A percentile compares a stretch with the other conserved stretches of the same genome.
phyloP scores from a whole-genome alignment of 768 basidiomycete genomes.

The Thelephora ganbajun region DNA sequence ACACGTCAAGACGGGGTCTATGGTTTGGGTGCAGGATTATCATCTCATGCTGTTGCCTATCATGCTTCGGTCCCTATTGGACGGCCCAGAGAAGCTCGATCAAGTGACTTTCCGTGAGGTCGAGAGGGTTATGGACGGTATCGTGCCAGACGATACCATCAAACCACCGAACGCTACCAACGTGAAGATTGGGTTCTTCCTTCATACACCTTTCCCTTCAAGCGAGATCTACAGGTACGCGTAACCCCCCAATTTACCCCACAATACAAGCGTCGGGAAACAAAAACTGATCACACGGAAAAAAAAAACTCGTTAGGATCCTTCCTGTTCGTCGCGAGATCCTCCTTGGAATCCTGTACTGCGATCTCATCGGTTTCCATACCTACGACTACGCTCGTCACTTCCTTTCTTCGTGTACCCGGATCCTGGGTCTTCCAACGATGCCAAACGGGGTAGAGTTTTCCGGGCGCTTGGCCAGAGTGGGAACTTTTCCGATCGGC shows the following conservation, averaged over 20 bases:
- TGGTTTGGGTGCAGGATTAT: slow-evolving; percentile 99
- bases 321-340: slow-evolving; percentile 96
- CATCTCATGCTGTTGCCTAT: slow-evolving; percentile 96
- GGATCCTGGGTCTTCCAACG: slow-evolving; percentile 86
- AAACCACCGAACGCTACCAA: slow-evolving; percentile 32
- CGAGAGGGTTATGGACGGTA: slow-evolving; percentile 57
- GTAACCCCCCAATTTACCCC: not conserved
- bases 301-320: slow-evolving; percentile 71
- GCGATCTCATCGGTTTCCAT: slow-evolving; percentile 97
- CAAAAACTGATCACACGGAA: too few species aligned
- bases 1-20: slow-evolving; percentile 72
- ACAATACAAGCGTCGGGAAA: not conserved
- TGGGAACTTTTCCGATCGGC: slow-evolving; percentile 98
- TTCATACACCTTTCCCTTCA: slow-evolving; percentile 96
- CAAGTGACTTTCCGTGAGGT: slow-evolving; percentile 49
- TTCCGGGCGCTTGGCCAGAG: slow-evolving; percentile 87
- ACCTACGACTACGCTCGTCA: slow-evolving; percentile 99
- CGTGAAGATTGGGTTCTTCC: slow-evolving; percentile 96
- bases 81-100: slow-evolving; percentile 44
- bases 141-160: slow-evolving; percentile 33
- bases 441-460: slow-evolving; percentile 98
- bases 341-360: slow-evolving; percentile 88
- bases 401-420: slow-evolving; percentile 96
- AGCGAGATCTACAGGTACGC: slow-evolving; percentile 91
- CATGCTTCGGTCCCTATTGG: slow-evolving; percentile 81